Conservation (phyloP, 805 yeast species). For the Kluyveromyces wickerhamii region DNA sequence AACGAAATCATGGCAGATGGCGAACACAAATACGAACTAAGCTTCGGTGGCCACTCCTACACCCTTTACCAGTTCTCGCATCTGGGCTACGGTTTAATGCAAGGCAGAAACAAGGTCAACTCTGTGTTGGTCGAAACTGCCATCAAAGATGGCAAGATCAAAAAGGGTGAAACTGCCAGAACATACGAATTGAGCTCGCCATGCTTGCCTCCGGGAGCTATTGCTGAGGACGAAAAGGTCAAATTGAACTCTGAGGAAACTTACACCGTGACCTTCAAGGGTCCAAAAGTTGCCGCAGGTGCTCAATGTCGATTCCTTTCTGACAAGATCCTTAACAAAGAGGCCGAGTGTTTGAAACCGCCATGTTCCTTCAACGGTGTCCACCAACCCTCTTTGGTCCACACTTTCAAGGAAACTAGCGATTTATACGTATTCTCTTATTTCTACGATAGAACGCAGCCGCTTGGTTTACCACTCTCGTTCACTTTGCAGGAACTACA, state of each 20-base stretch:
- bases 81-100: constrained; percentile 91
- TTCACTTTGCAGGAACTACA: constrained; percentile 80
- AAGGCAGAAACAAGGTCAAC: constrained; percentile 83
- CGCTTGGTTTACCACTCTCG: constrained; percentile 88
- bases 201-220: constrained; percentile 75
- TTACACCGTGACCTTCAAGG: constrained; percentile 54
- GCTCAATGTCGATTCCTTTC: constrained; percentile 83
- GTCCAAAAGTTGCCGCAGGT: constrained; percentile 57
- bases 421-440: constrained; percentile 90
- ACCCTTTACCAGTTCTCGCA: constrained; percentile 88
- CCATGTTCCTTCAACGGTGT: constrained; percentile 97
- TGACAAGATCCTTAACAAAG: constrained; percentile 77
- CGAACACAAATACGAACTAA: constrained; percentile 74
- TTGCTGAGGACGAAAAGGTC: constrained; percentile 54
- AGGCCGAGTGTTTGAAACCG: constrained; percentile 56
- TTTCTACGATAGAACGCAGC: constrained; percentile 90
- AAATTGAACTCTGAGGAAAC: constrained; percentile 39
- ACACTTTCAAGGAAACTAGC: constrained; percentile 59
- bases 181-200: constrained; percentile 57
- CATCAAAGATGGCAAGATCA: constrained; percentile 34
- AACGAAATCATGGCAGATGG: constrained; percentile 68
- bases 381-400: constrained; percentile 86
- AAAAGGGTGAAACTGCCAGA: constrained; percentile 33
- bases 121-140: constrained; percentile 49
- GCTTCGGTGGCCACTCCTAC: constrained; percentile 77